Evolutionary conservation across 805 yeast genomes (phyloP), one percentile per base, ranked within the genome.

Genomic region (Tetrapisispora namnaoensis): DNA sequence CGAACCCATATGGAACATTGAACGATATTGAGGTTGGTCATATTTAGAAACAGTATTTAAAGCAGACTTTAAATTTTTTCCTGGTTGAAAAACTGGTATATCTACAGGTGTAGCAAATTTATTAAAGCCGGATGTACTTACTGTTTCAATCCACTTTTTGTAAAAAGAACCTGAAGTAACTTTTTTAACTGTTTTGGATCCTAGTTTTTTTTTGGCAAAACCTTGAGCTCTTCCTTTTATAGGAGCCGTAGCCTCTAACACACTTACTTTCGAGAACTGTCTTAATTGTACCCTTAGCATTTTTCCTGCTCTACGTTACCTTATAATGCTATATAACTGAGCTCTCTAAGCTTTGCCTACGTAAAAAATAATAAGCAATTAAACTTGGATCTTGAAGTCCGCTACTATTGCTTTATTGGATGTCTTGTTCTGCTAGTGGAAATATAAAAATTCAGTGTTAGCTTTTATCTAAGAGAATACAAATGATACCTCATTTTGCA

Each of bases 1-100:
- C 0, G 83, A 68, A 21, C 89, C 90, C 48, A 82, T 64, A 39
- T 71, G 70, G 34, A 68, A 66, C 53, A 86, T 68, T 43, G 68
- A 66, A 48, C 68, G 62, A 50, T 75, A 68, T 17, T 73, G 70
- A 14, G 61, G 59, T 1, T 68, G 59, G 16, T 72, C 66, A 64
- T 72, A 86, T 35, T 64, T 62, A 7, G 67, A 62, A 21, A 76
- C 68, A 11, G 64, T 54, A 47, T 69, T 63, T 27, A 55, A 24
- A n/a, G 35, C 28, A 8, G 45, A 17, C 9, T 32, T 28, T 10
- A 47, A 16, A 10, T 55, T 28, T 10, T 43, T 53, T 42, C 5
- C 46, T 18, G 61, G 53, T 16, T 46, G 55, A 47, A 51, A 67
- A 11, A 41, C 42, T 5, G 58, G 66, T 9, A 55, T 30, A 11